Evolutionary conservation across 1,139 yeast species (phyloP), one percentile per base, ranked within the genome.

Genomic region (Wickerhamomyces sp.): DNA sequence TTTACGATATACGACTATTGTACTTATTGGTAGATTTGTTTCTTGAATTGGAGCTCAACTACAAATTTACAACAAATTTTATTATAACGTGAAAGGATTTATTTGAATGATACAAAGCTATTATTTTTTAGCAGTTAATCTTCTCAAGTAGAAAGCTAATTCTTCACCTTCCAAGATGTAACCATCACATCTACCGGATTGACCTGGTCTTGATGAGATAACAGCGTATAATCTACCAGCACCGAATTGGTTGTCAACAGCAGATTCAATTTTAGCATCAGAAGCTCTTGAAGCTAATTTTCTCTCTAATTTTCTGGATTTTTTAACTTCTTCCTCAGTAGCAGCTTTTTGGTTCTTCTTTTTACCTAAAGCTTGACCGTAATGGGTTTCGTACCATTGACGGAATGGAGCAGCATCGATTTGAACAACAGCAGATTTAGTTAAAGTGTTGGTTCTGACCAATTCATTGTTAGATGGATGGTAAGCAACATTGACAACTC

Each of bases 81-180:
- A 33, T 14, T 38, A 44, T 50, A 56, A 53, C 60, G 59, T 56
- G 45, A 55, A 54, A 51, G 55, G 51, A 45, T 53, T 53, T 49
- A 47, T 48, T 18, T 55, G 55, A 57, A 54, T 56, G 56, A 53
- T 52, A 54, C 59, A 57, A 40, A 43, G 42, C 35, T 45, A 69
- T 84, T 90, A 91, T 85, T 93, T 93, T 94, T 91, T 93, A 75
- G 97, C 93, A 73, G 96, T 83, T 79, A 93, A 82, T 89, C 96
- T 91, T 85, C 95, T 90, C 76, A 93, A 85, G 96, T 93, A 93
- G 95, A 93, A 93, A 75, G 98, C 98, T 76, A 93, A 89, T 81
- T 93, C 99, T 76, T 94, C 99, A 79, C 99, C 99, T 83, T 93
- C 99, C 76, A 94, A 88, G 78, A 93, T 85, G 95, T 94, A 93